Evolutionary conservation across 495 filamentous ascomycete species (phyloP), one percentile per base, ranked within the genome.

Genomic region (Hypomontagnella monticulosa): DNA sequence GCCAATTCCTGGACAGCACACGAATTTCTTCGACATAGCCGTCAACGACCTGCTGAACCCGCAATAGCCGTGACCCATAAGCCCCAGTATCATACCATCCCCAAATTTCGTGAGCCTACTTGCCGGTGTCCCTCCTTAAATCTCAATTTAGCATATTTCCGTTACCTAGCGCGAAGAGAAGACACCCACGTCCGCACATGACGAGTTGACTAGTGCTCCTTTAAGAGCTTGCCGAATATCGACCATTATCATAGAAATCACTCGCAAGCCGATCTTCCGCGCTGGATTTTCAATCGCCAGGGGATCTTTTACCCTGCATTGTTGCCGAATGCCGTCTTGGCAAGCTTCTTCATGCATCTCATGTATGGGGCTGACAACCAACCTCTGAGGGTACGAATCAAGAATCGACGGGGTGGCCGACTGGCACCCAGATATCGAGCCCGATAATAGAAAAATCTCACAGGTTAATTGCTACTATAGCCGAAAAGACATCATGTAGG

Each of bases 241-340:
- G 7, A 10, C 32, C 30, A 37, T 16, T 18, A 36, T 30, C 43
- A 19, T 27, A 41, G 33, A 19, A n/a, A 9, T 16, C 23, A 34
- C 33, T 15, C 50, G 34, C 8, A 27, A 61, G 63, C 63, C 57
- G 63, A 51, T 57, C 42, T 66, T 56, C 63, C 63, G 63, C 57
- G 37, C 43, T 19, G 44, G 37, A 20, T 12, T 65, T 54, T 20
- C 4, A 27, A 42, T n/a, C 37, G 37, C 12, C 43, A 46, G 15
- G 30, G 32, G 12, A 15, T 57, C 16, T 51, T 40, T 5, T 50
- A 30, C 38, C 27, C 43, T 50, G 7, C 38, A 44, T 38, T 19
- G 41, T 57, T 67, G 57, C 63, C 63, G 63, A 67, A 57, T 61
- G 36, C 63, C 63, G 63, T 36, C 63, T 67, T 67, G 63, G 63